These are phyloP conservation scores for Pseudonitzschia pungens DNA, from an alignment of 108 stramenopile genomes.

Conservation along the genomic window DNA sequence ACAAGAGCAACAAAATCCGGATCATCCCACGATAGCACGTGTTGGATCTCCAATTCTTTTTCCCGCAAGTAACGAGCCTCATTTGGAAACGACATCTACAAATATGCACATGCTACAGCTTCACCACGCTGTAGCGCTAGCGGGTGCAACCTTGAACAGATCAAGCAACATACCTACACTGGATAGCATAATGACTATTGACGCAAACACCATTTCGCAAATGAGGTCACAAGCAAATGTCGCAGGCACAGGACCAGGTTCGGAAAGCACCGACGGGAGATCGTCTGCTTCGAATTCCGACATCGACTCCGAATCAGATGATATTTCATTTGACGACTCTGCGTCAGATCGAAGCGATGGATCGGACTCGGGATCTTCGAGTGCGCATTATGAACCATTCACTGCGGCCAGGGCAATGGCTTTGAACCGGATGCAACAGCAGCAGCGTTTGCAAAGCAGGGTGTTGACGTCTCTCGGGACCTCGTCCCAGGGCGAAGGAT, in stretches of 20 bases:
- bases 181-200: conserved; percentile 39
- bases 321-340: conserved; percentile 66
- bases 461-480: conserved; percentile 14
- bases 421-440: conserved; percentile 57
- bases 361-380: conserved; percentile 40
- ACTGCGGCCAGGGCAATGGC: conserved; percentile 61
- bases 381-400: conserved; percentile 39
- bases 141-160: conserved; percentile 32
- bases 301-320: conserved; percentile 59
- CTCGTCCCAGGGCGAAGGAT: conserved; percentile 22
- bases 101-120: conserved; percentile 46
- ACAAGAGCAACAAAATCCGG: conserved; percentile 7
- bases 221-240: neutral
- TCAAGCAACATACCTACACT: conserved; percentile 10
- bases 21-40: conserved; percentile 27
- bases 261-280: conserved; percentile 28
- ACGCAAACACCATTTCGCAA: conserved; percentile 9
- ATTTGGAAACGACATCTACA: conserved; percentile 10
- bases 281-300: conserved; percentile 65
- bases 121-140: conserved; percentile 40
- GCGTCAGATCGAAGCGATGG: conserved; percentile 68
- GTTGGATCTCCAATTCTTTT: conserved; percentile 40
- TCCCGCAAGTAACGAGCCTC: conserved; percentile 22
- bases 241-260: neutral
- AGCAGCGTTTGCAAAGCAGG: conserved; percentile 44